A percentile compares a stretch with the other conserved stretches of the same genome.
These are phyloP conservation scores for Athelia psychrophila DNA, from an alignment of 1,284 basidiomycete genomes.

Conservation along the genomic window DNA sequence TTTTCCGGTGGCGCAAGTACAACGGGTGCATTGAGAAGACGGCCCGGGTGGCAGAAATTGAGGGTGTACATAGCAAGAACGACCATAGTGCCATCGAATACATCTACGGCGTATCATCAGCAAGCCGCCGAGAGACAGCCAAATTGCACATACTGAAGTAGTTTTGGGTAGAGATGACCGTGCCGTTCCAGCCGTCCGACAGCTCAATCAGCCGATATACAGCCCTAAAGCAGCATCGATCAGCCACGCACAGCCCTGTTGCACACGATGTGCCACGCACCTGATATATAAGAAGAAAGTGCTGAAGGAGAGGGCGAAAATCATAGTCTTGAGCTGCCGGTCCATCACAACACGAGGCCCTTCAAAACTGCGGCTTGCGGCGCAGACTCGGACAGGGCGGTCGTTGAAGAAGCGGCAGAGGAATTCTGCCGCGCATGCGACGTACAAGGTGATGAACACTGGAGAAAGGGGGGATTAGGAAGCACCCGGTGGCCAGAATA, in stretches of 20 bases:
- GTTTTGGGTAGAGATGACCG: constrained; percentile 38
- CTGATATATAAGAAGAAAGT: constrained; percentile 38
- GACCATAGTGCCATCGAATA: constrained; percentile 53
- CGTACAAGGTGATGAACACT: constrained; percentile 43
- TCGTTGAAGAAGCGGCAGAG: constrained; percentile 38
- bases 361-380: constrained; percentile 3
- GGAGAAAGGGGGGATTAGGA: constrained; percentile 1
- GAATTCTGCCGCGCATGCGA: constrained; percentile 42
- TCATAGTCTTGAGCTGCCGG: constrained; percentile 26
- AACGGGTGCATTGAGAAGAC: constrained; percentile 24
- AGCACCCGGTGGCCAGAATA: too few relatives aligned
- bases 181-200: constrained; percentile 38
- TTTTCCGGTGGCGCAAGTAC: too few relatives aligned
- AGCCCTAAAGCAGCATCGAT: constrained; percentile 8
- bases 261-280: constrained; percentile 14
- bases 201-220: constrained; percentile 32
- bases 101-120: constrained; percentile 24
- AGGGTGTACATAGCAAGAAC: constrained; percentile 42
- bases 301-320: constrained; percentile 28
- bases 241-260: not conserved
- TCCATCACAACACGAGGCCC: constrained; percentile 16
- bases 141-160: constrained; percentile 35
- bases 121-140: not conserved
- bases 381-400: constrained; percentile 36
- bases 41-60: constrained; percentile 47